Conservation (phyloP, 2,329 filamentous ascomycete genomes). For the Stachybotrys chlorohalonatus region DNA sequence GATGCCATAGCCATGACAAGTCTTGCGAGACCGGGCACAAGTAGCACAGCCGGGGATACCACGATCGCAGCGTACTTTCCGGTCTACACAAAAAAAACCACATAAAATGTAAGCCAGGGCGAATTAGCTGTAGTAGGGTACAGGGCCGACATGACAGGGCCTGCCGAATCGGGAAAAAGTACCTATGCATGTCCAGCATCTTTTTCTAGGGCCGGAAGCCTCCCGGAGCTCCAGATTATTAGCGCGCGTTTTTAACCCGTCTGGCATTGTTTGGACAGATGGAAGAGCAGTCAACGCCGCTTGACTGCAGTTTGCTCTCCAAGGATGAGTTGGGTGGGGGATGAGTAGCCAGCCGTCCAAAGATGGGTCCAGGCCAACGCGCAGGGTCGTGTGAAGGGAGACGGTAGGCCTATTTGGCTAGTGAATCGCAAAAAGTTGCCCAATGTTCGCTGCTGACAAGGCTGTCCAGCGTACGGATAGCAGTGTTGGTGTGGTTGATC, state of each 20-base stretch:
- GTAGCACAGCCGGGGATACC: neutral
- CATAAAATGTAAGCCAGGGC: neutral
- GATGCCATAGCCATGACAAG: constrained; percentile 2
- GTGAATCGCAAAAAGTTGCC: neutral
- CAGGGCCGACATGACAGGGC: neutral
- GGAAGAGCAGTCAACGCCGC: neutral
- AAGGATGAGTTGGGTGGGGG: neutral
- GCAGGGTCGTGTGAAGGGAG: neutral
- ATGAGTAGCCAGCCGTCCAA: neutral
- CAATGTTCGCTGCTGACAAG: too few species aligned
- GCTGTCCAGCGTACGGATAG: neutral
- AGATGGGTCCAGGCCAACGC: neutral
- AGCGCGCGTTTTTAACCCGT: too few species aligned
- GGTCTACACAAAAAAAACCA: neutral
- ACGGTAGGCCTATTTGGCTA: too few species aligned
- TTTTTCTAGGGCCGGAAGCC: neutral
- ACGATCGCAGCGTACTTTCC: constrained; percentile 1
- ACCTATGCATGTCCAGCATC: neutral
- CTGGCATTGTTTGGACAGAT: too few species aligned
- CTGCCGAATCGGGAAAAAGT: neutral
- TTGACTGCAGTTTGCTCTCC: neutral
- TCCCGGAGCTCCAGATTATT: too few species aligned
- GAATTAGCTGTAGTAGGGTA: neutral
- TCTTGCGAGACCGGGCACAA: neutral
- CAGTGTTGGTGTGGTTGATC: neutral